Percentiles rank a stretch among this genome's conserved stretches.
These are phyloP conservation scores for Colletotrichum sojae DNA, from an alignment of 2,329 filamentous ascomycete genomes.

Conservation along the genomic window DNA sequence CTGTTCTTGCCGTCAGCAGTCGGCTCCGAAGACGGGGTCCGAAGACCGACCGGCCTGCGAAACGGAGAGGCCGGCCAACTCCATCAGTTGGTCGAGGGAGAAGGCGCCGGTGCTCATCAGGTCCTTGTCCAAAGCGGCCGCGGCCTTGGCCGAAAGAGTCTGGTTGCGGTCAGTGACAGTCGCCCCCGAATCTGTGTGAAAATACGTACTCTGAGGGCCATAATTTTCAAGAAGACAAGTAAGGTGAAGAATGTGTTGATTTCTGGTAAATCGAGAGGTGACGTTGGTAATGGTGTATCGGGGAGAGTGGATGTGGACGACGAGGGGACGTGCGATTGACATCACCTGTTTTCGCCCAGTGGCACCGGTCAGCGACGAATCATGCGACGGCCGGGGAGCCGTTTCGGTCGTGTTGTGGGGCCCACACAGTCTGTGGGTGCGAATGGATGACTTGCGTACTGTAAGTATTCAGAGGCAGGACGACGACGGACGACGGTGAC, in stretches of 20 bases:
- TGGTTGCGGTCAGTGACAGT: constrained; percentile 51
- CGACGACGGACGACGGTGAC: too few species aligned
- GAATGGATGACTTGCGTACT: too few species aligned
- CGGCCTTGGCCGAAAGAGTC: constrained; percentile 91
- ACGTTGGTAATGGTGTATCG: constrained; percentile 23
- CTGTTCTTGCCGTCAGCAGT: constrained; percentile 57
- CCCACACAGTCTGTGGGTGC: too few species aligned
- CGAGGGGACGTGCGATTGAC: constrained; percentile 40
- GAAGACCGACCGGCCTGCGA: constrained; percentile 82
- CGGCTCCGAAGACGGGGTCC: neutral
- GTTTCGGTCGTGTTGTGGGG: too few species aligned
- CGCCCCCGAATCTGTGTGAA: too few species aligned
- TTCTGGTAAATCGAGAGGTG: constrained; percentile 3
- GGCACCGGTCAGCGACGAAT: constrained; percentile 30
- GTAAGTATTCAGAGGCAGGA: too few species aligned
- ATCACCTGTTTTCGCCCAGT: constrained; percentile 37
- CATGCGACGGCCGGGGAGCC: constrained; percentile 13
- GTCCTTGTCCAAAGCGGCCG: constrained; percentile 90
- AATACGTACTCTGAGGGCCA: constrained; percentile 41
- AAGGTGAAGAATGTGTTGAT: neutral
- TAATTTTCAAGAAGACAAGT: constrained; percentile 2
- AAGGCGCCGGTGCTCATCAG: constrained; percentile 92
- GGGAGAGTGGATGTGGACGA: constrained; percentile 17
- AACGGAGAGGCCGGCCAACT: constrained; percentile 92
- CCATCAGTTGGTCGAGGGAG: constrained; percentile 97